Conservation (phyloP, 805 yeast species). For the Candida pseudoglaebosa region DNA sequence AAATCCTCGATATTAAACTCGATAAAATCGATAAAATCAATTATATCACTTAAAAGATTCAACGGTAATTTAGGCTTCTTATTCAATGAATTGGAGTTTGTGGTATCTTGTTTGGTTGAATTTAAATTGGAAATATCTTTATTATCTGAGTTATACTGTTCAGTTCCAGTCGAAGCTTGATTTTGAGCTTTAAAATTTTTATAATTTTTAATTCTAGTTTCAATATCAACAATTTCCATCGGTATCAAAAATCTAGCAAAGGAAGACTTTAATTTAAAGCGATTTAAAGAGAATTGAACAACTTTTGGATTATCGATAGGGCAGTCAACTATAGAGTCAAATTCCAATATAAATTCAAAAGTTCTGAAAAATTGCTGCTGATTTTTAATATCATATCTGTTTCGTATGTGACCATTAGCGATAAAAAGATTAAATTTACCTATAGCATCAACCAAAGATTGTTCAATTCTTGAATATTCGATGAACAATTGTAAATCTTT, state of each 20-base stretch:
- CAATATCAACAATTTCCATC: constrained; percentile 9
- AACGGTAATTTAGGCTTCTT: neutral
- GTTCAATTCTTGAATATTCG: constrained; percentile 22
- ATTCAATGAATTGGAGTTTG: no score
- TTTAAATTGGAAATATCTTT: no score
- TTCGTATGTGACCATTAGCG: constrained; percentile 20
- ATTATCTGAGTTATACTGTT: no score
- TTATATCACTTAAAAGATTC: neutral
- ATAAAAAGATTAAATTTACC: constrained; percentile 14
- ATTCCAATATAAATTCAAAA: constrained; percentile 19
- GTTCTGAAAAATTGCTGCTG: constrained; percentile 20
- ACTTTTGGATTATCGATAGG: constrained; percentile 2
- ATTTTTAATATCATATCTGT: constrained; percentile 8
- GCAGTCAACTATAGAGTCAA: constrained; percentile 20
- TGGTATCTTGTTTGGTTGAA: no score
- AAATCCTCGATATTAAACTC: constrained; percentile 24
- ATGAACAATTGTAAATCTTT: constrained; percentile 14
- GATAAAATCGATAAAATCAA: constrained; percentile 7
- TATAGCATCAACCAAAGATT: constrained; percentile 12
- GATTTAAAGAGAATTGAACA: constrained; percentile 11
- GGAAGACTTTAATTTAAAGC: constrained; percentile 11
- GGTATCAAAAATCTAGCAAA: constrained; percentile 16
- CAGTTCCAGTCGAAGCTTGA: no score
- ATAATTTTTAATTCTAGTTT: neutral
- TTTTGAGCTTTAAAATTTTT: neutral